Base-by-base conservation (phyloP, 768 basidiomycete species). In the Trametes villosa region DNA sequence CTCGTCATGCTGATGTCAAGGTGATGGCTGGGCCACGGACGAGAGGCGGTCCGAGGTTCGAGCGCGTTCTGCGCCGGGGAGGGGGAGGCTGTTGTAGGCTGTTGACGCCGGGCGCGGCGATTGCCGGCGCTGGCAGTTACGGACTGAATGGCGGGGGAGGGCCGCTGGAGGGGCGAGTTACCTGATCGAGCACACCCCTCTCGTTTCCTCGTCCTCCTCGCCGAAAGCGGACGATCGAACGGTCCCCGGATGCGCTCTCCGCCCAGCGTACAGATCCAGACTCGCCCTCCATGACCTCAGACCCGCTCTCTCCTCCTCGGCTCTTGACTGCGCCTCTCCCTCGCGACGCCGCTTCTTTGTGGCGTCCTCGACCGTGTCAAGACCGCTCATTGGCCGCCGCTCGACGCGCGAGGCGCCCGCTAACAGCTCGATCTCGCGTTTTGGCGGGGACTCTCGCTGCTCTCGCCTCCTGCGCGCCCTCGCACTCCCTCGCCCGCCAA, bases 171-270 rank as follows among this genome's bases (percentile, higher is more conserved):
- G 45, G 62, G 42, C 27, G 31, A 33, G n/a, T 64, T 65, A n/a
- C 64, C 64, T 20, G 26, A 44, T 65, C 42, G 56, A 49, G 64
- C 51, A 44, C 38, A 27, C 47, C 46, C 52, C 57, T 48, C 48
- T 57, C 44, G 57, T 34, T 58, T 58, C 52, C 49, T 49, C 24
- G 46, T 50, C 50, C 44, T 54, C 64, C 60, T 53, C 47, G 48
- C 64, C 60, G 48, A 54, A 59, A 48, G 45, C 20, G 64, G 58
- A 22, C 60, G 59, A 62, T 65, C 62, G 62, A 55, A 58, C 57
- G 49, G 36, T 29, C 30, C 41, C 40, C 64, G 45, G 46, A 61
- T 59, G 56, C 55, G 46, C 54, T 62, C 58, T 17, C 42, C 46
- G 36, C 33, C 15, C 53, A 41, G n/a, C 56, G 48, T 65, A 62